These are phyloP conservation scores for Tricladium varicosporioides DNA, from an alignment of 2,329 filamentous ascomycete genomes.

Conservation along the genomic window DNA sequence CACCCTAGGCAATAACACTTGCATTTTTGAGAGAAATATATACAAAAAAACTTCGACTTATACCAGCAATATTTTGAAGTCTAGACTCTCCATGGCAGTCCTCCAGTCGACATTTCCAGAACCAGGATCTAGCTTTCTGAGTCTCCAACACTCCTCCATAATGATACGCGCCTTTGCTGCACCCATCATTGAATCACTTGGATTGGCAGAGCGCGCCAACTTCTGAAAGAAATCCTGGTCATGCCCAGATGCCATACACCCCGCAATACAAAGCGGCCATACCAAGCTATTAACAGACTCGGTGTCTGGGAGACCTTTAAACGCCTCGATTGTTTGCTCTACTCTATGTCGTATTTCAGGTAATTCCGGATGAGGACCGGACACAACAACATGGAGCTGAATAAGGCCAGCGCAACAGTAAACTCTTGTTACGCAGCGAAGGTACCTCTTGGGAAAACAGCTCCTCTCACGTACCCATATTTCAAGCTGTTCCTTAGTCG, in stretches of 20 bases:
- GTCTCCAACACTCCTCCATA: slow-evolving; percentile 19
- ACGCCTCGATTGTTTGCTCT: slow-evolving; percentile 6
- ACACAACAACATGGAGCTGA: slow-evolving; percentile 19
- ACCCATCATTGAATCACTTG: slow-evolving; percentile 1
- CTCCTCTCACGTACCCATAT: neutral
- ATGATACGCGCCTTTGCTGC: slow-evolving; percentile 6
- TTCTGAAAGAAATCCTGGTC: slow-evolving; percentile 10
- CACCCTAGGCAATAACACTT: no score
- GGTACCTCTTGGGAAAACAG: neutral
- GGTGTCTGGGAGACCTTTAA: slow-evolving; percentile 9
- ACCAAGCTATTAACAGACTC: slow-evolving; percentile 4
- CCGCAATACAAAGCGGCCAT: slow-evolving; percentile 18
- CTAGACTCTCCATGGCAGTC: neutral
- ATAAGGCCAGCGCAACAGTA: slow-evolving; percentile 15
- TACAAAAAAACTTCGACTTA: neutral
- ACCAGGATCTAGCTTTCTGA: neutral
- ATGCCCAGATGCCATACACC: slow-evolving; percentile 16
- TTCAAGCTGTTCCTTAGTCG: neutral
- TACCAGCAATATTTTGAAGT: neutral
- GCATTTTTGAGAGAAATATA: no score
- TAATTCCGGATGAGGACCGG: slow-evolving; percentile 12
- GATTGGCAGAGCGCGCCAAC: neutral
- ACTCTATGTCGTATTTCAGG: slow-evolving; percentile 15
- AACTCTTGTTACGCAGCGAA: slow-evolving; percentile 9
- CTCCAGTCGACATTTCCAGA: neutral